Base-by-base conservation (phyloP, 805 yeast species). In the Priceomyces fermenticarens region DNA sequence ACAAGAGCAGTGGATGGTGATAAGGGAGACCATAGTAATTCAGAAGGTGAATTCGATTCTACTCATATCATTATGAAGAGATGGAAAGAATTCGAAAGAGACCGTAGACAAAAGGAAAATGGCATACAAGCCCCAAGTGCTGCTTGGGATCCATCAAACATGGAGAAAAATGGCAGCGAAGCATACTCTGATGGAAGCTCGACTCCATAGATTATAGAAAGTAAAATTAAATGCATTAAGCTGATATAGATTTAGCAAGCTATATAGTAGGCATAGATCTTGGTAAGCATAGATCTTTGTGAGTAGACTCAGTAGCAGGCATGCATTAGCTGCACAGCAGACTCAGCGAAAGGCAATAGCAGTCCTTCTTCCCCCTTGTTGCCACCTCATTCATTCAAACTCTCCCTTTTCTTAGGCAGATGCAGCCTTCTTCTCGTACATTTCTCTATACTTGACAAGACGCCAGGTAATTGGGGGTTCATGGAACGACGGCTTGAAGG, bases 61-160 rank as follows among this genome's bases (percentile, higher is more conserved):
- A 81, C 95, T 1, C 79, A 79, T 55, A 93, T 93, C 58, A 78
- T 78, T 38, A 90, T 91, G 91, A 87, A 84, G 73, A 75, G 91
- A 44, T 93, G 99, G 99, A 79, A 88, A 58, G 98, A 93, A 49
- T 89, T 80, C 70, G 97, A 90, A 62, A 71, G 86, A 49, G 88
- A 85, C 26, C 59, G 81, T 28, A 67, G 75, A 60, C 62, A 54
- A 26, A 53, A 58, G 30, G 63, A 60, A 41, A 39, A 48, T 4
- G 52, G 55, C 0, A 47, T 65, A 41, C 36, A 64, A 7, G 58
- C 61, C 5, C 75, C 75, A 6, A 52, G 65, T 10, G 75, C 74
- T 26, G 63, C 72, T 11, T 72, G 77, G 77, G 62, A 70, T 47
- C 77, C 77, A 8, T 45, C 72, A 7, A 62, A 60, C 43, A 49